Conservation (phyloP, 2,329 filamentous ascomycete genomes). For the Ophiostoma ips region DNA sequence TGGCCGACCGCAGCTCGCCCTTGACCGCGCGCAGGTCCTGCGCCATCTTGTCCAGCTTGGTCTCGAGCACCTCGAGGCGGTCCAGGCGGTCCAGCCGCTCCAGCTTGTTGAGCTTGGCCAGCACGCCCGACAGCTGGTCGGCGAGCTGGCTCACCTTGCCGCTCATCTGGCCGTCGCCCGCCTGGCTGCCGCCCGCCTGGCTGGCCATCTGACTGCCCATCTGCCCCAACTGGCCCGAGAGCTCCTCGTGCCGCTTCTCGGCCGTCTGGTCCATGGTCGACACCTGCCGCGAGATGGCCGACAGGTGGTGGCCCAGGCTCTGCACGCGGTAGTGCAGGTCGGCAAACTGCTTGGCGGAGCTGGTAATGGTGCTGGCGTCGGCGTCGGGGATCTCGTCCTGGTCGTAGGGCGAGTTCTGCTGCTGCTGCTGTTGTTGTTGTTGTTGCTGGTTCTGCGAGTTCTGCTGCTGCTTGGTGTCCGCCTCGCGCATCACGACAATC, state of each 20-base stretch:
- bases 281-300: conserved; percentile 45
- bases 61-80: conserved; percentile 27
- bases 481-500: conserved; percentile 56
- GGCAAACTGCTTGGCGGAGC: conserved; percentile 52
- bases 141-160: too few relatives aligned
- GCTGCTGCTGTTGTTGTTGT: conserved; percentile 11
- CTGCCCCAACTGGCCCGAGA: conserved; percentile 33
- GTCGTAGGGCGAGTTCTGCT: conserved; percentile 7
- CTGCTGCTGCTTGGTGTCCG: conserved; percentile 16
- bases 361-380: conserved; percentile 32
- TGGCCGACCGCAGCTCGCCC: conserved; percentile 27
- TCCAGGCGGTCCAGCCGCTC: conserved; percentile 23
- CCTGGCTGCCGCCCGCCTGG: too few relatives aligned
- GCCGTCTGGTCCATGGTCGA: conserved; percentile 34
- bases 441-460: conserved; percentile 8
- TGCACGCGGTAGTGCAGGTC: conserved; percentile 80
- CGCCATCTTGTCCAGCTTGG: conserved; percentile 37
- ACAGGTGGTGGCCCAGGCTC: conserved; percentile 53
- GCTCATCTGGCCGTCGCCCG: too few relatives aligned
- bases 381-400: conserved; percentile 31
- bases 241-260: conserved; percentile 43
- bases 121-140: conserved; percentile 30
- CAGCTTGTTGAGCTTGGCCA: conserved; percentile 26
- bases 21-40: conserved; percentile 44
- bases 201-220: too few relatives aligned